Evolutionary conservation across 1,139 yeast species (phyloP).

Genomic region (Candida pseudocylindracea): DNA sequence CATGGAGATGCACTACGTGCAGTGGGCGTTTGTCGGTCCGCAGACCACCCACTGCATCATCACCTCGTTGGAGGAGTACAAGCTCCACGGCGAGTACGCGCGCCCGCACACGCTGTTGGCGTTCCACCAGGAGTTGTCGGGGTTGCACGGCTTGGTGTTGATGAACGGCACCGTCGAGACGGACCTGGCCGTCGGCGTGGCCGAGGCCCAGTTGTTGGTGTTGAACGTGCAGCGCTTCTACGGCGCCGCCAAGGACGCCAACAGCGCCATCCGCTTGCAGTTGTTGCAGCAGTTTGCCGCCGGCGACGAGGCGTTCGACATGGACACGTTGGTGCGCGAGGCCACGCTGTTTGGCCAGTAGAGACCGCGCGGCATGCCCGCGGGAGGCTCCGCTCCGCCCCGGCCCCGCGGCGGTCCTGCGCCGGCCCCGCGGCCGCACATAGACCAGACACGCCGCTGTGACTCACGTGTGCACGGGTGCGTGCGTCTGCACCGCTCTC

Average conservation of each 20-base stretch:
- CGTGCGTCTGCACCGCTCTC: no score
- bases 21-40: slow-evolving; percentile 84
- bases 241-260: slow-evolving; percentile 30
- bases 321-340: slow-evolving; percentile 45
- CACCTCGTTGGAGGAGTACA: slow-evolving; percentile 83
- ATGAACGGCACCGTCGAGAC: slow-evolving; percentile 77
- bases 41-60: slow-evolving; percentile 74
- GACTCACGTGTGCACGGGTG: no score
- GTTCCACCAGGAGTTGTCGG: slow-evolving; percentile 63
- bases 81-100: slow-evolving; percentile 78
- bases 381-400: no score
- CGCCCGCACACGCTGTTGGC: slow-evolving; percentile 85
- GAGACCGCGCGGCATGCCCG: no score
- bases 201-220: slow-evolving; percentile 60
- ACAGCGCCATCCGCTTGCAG: slow-evolving; percentile 24
- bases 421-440: no score
- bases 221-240: slow-evolving; percentile 78
- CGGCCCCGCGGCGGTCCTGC: no score
- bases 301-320: slow-evolving; percentile 41
- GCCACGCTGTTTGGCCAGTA: slow-evolving; percentile 43
- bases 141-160: slow-evolving; percentile 41
- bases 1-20: slow-evolving; percentile 76
- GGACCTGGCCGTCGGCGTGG: slow-evolving; percentile 39
- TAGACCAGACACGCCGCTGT: no score
- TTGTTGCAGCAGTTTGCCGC: slow-evolving; percentile 45